Evolutionary conservation across 2,329 filamentous ascomycete genomes (phyloP).

Genomic region (Catunica adiposa): DNA sequence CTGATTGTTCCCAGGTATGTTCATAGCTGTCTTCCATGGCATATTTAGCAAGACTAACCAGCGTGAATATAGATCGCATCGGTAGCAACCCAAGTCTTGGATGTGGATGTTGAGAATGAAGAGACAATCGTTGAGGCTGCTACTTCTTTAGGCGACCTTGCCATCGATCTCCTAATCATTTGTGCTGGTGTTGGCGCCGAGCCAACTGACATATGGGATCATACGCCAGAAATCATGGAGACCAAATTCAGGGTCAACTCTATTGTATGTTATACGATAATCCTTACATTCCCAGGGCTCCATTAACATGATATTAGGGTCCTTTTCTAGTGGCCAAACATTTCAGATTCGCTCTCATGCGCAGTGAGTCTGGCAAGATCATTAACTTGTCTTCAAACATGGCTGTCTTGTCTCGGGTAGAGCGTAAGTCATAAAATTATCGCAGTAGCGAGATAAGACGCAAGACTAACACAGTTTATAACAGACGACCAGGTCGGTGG

Average conservation of each 20-base stretch:
- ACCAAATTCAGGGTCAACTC: not conserved
- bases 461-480: not conserved
- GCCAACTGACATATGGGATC: not conserved
- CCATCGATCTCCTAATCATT: not conserved
- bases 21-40: not conserved
- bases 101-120: not conserved
- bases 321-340: not conserved
- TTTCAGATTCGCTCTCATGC: conserved; percentile 1
- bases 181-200: not conserved
- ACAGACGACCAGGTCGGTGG: not conserved
- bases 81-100: not conserved
- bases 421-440: not conserved
- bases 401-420: not conserved
- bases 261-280: not conserved
- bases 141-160: not conserved
- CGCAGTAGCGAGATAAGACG: too few relatives aligned
- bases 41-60: not conserved
- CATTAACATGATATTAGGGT: not conserved
- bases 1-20: not conserved
- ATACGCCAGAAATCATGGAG: not conserved
- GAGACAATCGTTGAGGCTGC: not conserved
- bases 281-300: not conserved
- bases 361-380: not conserved
- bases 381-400: conserved; percentile 1
- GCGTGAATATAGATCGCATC: not conserved